These are phyloP conservation scores for Colletotrichum simmondsii DNA, from an alignment of 2,329 filamentous ascomycete genomes.

Conservation along the genomic window DNA sequence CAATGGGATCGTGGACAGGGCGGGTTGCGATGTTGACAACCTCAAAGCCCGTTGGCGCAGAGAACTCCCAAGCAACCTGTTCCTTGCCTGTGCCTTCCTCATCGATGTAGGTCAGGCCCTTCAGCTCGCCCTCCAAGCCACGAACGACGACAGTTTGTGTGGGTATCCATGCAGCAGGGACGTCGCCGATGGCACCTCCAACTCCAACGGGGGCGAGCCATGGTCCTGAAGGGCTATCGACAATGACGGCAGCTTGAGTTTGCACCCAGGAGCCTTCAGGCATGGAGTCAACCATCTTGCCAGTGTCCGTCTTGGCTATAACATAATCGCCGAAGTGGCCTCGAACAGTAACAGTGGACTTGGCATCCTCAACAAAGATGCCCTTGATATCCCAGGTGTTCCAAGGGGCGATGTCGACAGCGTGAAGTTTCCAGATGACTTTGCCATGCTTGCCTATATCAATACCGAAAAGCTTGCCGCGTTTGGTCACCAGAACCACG, in stretches of 20 bases:
- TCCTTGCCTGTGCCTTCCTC: conserved; percentile 54
- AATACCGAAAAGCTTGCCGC: conserved; percentile 82
- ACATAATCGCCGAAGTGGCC: conserved; percentile 71
- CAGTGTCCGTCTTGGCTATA: conserved; percentile 63
- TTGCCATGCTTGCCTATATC: conserved; percentile 80
- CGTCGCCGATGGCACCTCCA: conserved; percentile 59
- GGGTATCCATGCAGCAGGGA: conserved; percentile 58
- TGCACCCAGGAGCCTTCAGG: conserved; percentile 50
- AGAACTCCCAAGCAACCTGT: conserved; percentile 78
- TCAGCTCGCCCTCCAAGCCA: conserved; percentile 59
- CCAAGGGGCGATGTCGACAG: conserved; percentile 65
- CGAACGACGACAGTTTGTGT: conserved; percentile 66
- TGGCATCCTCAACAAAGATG: conserved; percentile 70
- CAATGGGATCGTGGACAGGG: conserved; percentile 84
- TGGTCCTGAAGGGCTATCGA: conserved; percentile 63
- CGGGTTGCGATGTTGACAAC: conserved; percentile 76
- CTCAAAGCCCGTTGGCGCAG: conserved; percentile 71
- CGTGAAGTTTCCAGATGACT: conserved; percentile 80
- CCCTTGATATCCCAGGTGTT: conserved; percentile 74
- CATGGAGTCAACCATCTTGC: conserved; percentile 59
- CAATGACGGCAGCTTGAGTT: conserved; percentile 55
- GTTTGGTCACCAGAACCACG: conserved; percentile 81
- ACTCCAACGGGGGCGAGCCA: conserved; percentile 65
- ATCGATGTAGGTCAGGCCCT: conserved; percentile 64
- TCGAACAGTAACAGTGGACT: conserved; percentile 67